Base-by-base conservation (phyloP, 192 early-diverging fungal species). In the Umbelopsis sp. region DNA sequence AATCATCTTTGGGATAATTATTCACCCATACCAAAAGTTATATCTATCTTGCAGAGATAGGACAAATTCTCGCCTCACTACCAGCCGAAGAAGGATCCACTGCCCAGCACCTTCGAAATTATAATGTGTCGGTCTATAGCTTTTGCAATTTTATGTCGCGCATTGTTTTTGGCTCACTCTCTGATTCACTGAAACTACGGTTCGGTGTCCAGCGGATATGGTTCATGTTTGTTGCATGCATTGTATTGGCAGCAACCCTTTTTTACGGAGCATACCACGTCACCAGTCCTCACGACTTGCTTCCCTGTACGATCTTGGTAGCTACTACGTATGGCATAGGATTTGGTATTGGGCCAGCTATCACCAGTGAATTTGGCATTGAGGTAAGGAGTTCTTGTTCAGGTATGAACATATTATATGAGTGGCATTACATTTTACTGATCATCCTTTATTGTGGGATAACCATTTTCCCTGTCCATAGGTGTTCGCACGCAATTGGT, bases 401-500 rank as follows among this genome's bases (percentile, higher is more conserved):
- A 6, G 29, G 34, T 3, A 8, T 70, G 12, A 0, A 1, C 0
- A 34, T 62, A 52, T 25, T 12, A 53, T 53, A 26, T 50, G n/a
- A 53, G 52, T 12, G n/a, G n/a, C n/a, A n/a, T n/a, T n/a, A n/a
- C n/a, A 62, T 20, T 29, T 59, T 26, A 32, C 0, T 29, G 32
- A 29, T 59, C 20, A 59, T 49, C 38, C 38, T 41, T 41, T 41
- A 12, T 5, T n/a, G 11, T 49, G 16, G 45, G 7, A 20, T 10
- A 10, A 20, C 20, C 3, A 34, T 68, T 44, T 41, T 44, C 6
- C 32, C 59, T n/a, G 17, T 45, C 7, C 31, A 4, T 68, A 77
- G 76, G 71, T 73, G 1, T 78, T 78, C 67, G 77, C 77, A 66
- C 72, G 72, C 21, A 78, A 78, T 31, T 78, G 77, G 70, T 71